Evolutionary conservation across 1,284 basidiomycete genomes (phyloP), one percentile per base, ranked within the genome.

Genomic region (Ceraceosorus bombacis): DNA sequence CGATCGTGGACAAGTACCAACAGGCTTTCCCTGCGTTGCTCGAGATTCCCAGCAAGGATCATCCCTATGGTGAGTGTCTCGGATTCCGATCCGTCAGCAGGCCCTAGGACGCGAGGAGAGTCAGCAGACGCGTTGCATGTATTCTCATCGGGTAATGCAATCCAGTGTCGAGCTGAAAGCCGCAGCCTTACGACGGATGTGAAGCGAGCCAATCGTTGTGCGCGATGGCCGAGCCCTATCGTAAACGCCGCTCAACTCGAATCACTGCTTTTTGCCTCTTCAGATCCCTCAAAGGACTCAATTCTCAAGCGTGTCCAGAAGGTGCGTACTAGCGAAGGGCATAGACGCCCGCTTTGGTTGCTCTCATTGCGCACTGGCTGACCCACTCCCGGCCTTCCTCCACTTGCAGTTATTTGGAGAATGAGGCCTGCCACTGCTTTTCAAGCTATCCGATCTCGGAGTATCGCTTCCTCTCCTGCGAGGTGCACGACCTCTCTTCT

Each of bases 201-300:
- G 27, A 3, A 27, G 3, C 2, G 27, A 27, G 27, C 27, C 27
- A 3, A 27, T 27, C 27, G 27, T 3, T 27, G 27, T 27, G 27
- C 27, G 27, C 27, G 27, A 27, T 27, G 27, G 27, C 27, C 27
- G 27, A 27, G 27, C 27, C 27, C 27, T 27, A 27, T 27, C 3
- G 27, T 27, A 3, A 27, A 27, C 27, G 27, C 27, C 27, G 27
- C 27, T 27, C n/a, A 27, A 27, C 27, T 27, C 27, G 3, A 27
- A 27, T 27, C 27, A 27, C 27, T 27, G 27, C 51, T 27, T 41
- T 43, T 13, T 6, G 4, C 53, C 10, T 17, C 2, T n/a, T 53
- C 63, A 96, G 93, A 99, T 80, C 95, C 95, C 5, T 85, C 87
- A 8, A 98, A 97, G 80, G 95, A 99, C 78, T 95, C 90, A 1